Conservation (phyloP, 2,329 filamentous ascomycete species). For the Colletotrichum australisinense region DNA sequence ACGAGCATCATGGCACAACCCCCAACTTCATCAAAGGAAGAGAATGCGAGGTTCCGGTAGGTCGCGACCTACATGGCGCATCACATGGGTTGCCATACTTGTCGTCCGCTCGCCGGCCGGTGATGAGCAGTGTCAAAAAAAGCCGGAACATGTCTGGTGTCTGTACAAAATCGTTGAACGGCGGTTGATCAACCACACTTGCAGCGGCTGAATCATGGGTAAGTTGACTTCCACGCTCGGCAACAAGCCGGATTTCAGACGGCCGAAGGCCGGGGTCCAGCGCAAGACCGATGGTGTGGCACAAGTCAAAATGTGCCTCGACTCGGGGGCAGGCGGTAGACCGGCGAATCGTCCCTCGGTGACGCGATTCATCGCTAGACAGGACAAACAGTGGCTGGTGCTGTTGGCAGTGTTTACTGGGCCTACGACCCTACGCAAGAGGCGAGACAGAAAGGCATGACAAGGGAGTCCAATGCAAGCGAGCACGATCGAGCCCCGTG, state of each 20-base stretch:
- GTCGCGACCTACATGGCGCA: constrained; percentile 3
- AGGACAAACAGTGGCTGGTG: not conserved
- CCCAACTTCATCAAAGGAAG: not conserved
- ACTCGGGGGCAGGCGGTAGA: not conserved
- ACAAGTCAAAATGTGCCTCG: not conserved
- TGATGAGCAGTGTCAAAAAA: not conserved
- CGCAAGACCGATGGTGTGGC: not conserved
- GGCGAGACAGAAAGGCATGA: not conserved
- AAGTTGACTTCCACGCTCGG: not conserved
- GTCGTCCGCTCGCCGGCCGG: not conserved
- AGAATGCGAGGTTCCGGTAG: not conserved
- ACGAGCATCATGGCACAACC: constrained; percentile 24
- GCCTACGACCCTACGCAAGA: not conserved
- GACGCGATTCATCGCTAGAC: not conserved
- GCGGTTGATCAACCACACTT: not conserved
- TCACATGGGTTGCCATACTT: not conserved
- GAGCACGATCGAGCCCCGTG: not conserved
- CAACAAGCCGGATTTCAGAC: constrained; percentile 9
- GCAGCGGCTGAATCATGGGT: not conserved
- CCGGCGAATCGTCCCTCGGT: not conserved
- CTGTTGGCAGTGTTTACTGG: constrained; percentile 1
- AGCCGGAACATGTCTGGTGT: not conserved
- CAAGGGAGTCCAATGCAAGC: not conserved
- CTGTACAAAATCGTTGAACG: not conserved
- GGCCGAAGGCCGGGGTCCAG: not conserved